Evolutionary conservation across 78 protist species (phyloP).

Genomic region (Dictyostelium citrinum): DNA sequence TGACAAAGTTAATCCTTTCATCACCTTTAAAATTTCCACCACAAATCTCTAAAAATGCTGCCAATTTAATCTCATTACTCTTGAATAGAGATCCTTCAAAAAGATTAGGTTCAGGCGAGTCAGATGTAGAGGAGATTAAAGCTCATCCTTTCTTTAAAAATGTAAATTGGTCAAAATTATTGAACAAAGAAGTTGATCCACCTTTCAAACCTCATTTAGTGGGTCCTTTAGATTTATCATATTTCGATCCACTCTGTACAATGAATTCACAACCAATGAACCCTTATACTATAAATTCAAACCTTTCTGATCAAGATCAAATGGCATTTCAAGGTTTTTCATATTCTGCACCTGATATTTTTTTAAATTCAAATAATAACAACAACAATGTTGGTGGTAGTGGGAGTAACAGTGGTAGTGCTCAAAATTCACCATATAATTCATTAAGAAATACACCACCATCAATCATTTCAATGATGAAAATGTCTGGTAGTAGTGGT

Average conservation of each 20-base stretch:
- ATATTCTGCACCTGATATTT: conserved; percentile 62
- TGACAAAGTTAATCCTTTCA: conserved; percentile 77
- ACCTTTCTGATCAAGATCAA: conserved; percentile 65
- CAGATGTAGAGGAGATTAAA: conserved; percentile 80
- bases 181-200: conserved; percentile 65
- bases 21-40: conserved; percentile 80
- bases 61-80: background rate
- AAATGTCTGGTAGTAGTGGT: conserved; percentile 5
- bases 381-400: background rate
- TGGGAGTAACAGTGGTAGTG: background rate
- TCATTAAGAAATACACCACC: conserved; percentile 14
- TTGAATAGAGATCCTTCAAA: conserved; percentile 54
- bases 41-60: conserved; percentile 69
- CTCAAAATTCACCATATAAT: conserved; percentile 10
- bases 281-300: conserved; percentile 40
- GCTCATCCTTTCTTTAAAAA: conserved; percentile 73
- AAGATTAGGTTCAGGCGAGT: conserved; percentile 67
- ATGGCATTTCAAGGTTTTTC: conserved; percentile 76
- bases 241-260: conserved; percentile 64
- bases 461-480: background rate
- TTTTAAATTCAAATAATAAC: background rate
- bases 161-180: conserved; percentile 72
- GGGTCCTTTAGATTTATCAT: conserved; percentile 66
- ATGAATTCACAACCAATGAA: conserved; percentile 54
- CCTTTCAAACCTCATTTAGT: conserved; percentile 84